These are phyloP conservation scores for Rosa persica DNA, from an alignment of 306 rosid genomes.

Conservation along the genomic window DNA sequence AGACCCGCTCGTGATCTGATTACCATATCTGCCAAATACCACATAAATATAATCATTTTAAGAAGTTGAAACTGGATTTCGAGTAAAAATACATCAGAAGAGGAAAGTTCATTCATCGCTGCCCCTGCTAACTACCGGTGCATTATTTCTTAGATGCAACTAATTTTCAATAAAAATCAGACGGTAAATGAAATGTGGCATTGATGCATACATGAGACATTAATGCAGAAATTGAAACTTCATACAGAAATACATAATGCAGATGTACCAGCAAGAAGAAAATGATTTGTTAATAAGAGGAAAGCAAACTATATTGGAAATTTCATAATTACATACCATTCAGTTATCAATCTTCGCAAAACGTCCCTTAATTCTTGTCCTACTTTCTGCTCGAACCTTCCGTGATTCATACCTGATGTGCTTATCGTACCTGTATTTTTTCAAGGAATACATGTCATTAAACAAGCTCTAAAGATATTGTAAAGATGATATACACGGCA, in stretches of 20 bases:
- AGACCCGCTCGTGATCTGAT: background rate
- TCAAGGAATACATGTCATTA: slow-evolving; percentile 27
- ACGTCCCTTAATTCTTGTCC: slow-evolving; percentile 79
- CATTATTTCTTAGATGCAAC: background rate
- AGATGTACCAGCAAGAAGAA: slow-evolving; percentile 7
- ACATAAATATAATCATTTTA: background rate
- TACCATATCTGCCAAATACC: background rate
- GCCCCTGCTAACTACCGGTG: background rate
- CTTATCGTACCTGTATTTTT: slow-evolving; percentile 66
- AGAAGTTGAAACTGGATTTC: background rate
- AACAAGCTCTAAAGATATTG: background rate
- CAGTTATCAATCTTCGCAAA: slow-evolving; percentile 68
- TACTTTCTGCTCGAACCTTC: slow-evolving; percentile 81
- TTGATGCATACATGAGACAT: background rate
- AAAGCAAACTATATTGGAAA: background rate
- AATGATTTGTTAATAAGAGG: background rate
- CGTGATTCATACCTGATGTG: slow-evolving; percentile 84
- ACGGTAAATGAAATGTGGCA: background rate
- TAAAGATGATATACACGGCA: background rate
- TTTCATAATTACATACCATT: slow-evolving; percentile 34
- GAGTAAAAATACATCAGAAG: background rate
- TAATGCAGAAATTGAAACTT: too few species aligned
- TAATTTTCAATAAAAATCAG: background rate
- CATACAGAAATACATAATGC: background rate
- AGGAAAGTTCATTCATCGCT: background rate